A percentile compares a stretch with the other conserved stretches of the same genome.
phyloP scores from a whole-genome alignment of 2,329 filamentous ascomycete genomes.

The Hortaea werneckii region DNA sequence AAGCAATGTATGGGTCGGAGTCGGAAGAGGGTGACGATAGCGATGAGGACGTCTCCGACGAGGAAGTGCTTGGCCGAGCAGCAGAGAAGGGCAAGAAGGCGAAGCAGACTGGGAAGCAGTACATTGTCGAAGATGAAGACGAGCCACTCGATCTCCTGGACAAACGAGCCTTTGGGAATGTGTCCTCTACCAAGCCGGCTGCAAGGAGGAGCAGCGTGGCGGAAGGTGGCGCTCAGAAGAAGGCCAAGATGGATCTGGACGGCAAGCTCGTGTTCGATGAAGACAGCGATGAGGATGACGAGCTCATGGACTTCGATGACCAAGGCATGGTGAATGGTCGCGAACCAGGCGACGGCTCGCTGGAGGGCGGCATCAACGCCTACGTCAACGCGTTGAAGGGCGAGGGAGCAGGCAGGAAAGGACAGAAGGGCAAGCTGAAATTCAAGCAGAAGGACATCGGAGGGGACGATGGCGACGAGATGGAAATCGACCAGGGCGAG shows the following conservation, averaged over 20 bases:
- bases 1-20: conserved; percentile 71
- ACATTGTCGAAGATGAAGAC: conserved; percentile 88
- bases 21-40: conserved; percentile 39
- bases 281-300: conserved; percentile 27
- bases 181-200: conserved; percentile 78
- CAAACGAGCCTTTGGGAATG: conserved; percentile 78
- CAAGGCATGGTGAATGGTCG: conserved; percentile 29
- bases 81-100: conserved; percentile 47
- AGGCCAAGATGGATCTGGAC: conserved; percentile 62
- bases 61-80: conserved; percentile 42
- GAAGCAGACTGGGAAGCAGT: conserved; percentile 50
- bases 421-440: conserved; percentile 51
- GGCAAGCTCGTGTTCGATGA: conserved; percentile 69
- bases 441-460: conserved; percentile 43
- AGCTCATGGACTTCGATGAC: conserved; percentile 51
- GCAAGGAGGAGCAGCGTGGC: conserved; percentile 41
- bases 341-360: conserved; percentile 29
- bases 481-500: conserved; percentile 37
- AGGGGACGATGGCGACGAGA: conserved; percentile 29
- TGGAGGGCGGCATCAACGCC: conserved; percentile 47
- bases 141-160: conserved; percentile 92
- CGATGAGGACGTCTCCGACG: conserved; percentile 50
- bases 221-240: conserved; percentile 35
- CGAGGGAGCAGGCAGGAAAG: conserved; percentile 47
- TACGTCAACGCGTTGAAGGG: conserved; percentile 52